Base-by-base conservation (phyloP, 192 early-diverging fungal species). In the Backusella westeae region DNA sequence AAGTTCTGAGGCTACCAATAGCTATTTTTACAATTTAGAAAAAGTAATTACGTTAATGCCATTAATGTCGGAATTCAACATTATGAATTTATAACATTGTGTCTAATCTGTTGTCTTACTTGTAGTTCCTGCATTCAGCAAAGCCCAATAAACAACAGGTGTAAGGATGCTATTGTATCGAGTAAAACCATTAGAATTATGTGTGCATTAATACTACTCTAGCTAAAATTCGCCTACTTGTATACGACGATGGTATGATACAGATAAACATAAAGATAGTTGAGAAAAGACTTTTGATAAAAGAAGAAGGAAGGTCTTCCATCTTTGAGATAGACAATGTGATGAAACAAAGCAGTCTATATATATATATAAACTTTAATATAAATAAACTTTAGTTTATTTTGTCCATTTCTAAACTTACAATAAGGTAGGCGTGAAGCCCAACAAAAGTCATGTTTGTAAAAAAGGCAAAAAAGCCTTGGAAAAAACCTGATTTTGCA, bases 131-230 rank as follows among this genome's bases (percentile, higher is more conserved):
- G 52, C 39, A 36, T 36, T 35, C 8, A 82, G 15, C 9, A 82
- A 38, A 29, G 71, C 23, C 81, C 81, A 82, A 52, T 73, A 82
- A n/a, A 82, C 71, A 26, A 82, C 74, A 17, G 81, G 81, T 39
- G 81, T 82, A 15, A 82, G 66, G 39, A 81, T 69, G 29, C 79
- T 81, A 41, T 32, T 15, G 21, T 35, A 49, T 42, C 52, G 8
- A 44, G 23, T n/a, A 29, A 65, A 77, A 71, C 38, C 69, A 59
- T 52, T 46, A 42, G 59, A 17, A 74, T 35, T 49, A 19, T 32
- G 1, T 44, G 35, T 21, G 71, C 0, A 17, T 32, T 42, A 7
- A 3, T 36, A 34, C 46, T 8, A 70, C 65, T 41, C 34, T 12
- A 46, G 12, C 15, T 32, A 17, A 34, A 34, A 23, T 32, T 12